phyloP scores from a whole-genome alignment of 345 rosid genomes.

The Heritiera littoralis region DNA sequence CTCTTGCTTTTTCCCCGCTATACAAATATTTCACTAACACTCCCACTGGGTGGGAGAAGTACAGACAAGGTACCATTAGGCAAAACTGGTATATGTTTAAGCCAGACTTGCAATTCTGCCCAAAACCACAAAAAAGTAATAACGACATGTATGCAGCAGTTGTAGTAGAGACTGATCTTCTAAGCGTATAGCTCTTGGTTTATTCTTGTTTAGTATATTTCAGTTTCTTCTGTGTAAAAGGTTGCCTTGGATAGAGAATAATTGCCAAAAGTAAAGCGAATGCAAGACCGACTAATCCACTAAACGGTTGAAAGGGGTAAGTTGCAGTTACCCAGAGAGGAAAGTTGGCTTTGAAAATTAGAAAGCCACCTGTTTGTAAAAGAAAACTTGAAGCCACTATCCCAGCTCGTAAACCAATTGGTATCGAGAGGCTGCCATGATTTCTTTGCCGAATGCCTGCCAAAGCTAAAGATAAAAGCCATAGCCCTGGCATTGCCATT shows the following conservation, averaged over 20 bases:
- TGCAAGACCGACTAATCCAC: constrained; percentile 71
- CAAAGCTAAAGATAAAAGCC: constrained; percentile 52
- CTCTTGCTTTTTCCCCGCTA: neutral
- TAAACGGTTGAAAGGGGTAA: constrained; percentile 74
- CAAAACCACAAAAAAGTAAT: neutral
- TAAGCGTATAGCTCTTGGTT: neutral
- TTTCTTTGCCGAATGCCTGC: constrained; percentile 60
- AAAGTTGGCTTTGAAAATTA: constrained; percentile 40
- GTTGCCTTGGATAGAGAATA: constrained; percentile 56
- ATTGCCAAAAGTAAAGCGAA: constrained; percentile 56
- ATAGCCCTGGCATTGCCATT: constrained; percentile 62
- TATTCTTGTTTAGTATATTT: constrained; percentile 15
- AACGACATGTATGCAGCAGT: neutral
- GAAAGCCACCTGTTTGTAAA: constrained; percentile 64
- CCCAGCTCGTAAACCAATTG: constrained; percentile 75
- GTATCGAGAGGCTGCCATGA: constrained; percentile 29
- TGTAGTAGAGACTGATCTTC: neutral
- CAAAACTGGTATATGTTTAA: no score
- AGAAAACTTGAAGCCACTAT: constrained; percentile 63
- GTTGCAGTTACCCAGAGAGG: constrained; percentile 69
- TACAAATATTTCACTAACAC: neutral
- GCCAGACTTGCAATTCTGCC: no score
- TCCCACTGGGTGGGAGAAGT: neutral
- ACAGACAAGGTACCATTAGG: no score
- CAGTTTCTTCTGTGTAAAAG: constrained; percentile 22